These are phyloP conservation scores for Geotrichum klebahnii DNA, from an alignment of 1,139 yeast genomes.

Conservation along the genomic window DNA sequence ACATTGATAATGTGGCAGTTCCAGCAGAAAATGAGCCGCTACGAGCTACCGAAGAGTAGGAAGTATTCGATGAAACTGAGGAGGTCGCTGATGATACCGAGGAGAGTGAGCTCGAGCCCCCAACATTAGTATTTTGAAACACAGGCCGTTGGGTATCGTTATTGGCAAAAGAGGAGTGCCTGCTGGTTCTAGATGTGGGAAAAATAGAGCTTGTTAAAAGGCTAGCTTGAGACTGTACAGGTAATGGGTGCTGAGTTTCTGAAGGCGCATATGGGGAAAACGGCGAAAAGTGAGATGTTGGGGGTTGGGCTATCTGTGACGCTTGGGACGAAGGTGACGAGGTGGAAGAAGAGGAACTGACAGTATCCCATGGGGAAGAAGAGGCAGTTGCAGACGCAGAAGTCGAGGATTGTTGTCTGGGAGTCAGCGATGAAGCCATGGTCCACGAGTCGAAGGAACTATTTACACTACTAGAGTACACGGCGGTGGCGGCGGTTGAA, in stretches of 20 bases:
- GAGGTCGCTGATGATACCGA: constrained; percentile 1
- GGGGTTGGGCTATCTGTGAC: not conserved
- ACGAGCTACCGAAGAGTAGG: constrained; percentile 1
- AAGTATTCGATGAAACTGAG: constrained; percentile 6
- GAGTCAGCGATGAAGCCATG: not conserved
- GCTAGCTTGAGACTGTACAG: not conserved
- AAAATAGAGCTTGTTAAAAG: not conserved
- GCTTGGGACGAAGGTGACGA: not conserved
- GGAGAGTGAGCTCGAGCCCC: constrained; percentile 2
- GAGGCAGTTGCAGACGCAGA: not conserved
- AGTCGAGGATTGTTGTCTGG: not conserved
- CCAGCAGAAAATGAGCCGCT: constrained; percentile 7
- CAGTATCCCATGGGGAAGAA: not conserved
- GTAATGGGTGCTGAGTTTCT: too few relatives aligned
- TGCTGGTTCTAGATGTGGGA: not conserved
- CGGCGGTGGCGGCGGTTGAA: too few relatives aligned
- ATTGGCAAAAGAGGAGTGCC: not conserved
- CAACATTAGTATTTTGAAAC: not conserved
- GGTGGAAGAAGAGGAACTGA: not conserved
- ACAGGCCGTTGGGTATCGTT: too few relatives aligned
- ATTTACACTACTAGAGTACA: too few relatives aligned
- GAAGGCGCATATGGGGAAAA: not conserved
- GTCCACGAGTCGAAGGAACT: not conserved
- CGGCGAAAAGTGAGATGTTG: not conserved
- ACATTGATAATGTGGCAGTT: not conserved